These are phyloP conservation scores for Fusarium goolgardi DNA, from an alignment of 2,329 filamentous ascomycete genomes.

Conservation along the genomic window DNA sequence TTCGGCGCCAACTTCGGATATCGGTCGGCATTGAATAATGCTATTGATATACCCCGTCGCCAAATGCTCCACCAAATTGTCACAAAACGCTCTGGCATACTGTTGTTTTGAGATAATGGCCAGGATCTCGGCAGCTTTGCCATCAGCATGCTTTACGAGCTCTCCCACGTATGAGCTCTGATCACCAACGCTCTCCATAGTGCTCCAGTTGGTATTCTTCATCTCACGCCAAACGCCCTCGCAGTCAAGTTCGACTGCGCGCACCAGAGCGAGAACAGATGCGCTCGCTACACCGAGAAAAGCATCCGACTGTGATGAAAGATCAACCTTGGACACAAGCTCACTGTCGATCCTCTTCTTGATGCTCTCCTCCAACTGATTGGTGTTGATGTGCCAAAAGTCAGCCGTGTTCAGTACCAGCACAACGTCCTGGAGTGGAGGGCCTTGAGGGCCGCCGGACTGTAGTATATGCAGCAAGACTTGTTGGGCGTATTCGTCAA, in stretches of 20 bases:
- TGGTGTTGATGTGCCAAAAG: conserved; percentile 95
- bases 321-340: conserved; percentile 79
- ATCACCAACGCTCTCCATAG: conserved; percentile 91
- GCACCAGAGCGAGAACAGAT: conserved; percentile 84
- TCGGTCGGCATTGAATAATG: conserved; percentile 88
- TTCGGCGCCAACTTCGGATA: conserved; percentile 94
- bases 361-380: conserved; percentile 93
- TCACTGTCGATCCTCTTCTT: conserved; percentile 88
- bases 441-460: conserved; percentile 63
- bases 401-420: conserved; percentile 96
- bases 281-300: conserved; percentile 96
- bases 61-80: conserved; percentile 92
- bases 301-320: conserved; percentile 92
- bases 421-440: conserved; percentile 78
- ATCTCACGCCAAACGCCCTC: conserved; percentile 96
- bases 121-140: conserved; percentile 78
- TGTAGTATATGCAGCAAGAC: conserved; percentile 81
- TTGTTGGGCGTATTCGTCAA: conserved; percentile 95
- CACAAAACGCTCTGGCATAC: conserved; percentile 93
- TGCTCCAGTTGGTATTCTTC: conserved; percentile 95
- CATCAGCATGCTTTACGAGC: conserved; percentile 78
- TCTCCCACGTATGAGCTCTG: conserved; percentile 93
- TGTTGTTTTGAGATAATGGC: conserved; percentile 86
- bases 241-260: conserved; percentile 82
- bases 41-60: conserved; percentile 82